Evolutionary conservation across 2,329 filamentous ascomycete genomes (phyloP), one percentile per base, ranked within the genome.

Genomic region (Colletotrichum lupini): DNA sequence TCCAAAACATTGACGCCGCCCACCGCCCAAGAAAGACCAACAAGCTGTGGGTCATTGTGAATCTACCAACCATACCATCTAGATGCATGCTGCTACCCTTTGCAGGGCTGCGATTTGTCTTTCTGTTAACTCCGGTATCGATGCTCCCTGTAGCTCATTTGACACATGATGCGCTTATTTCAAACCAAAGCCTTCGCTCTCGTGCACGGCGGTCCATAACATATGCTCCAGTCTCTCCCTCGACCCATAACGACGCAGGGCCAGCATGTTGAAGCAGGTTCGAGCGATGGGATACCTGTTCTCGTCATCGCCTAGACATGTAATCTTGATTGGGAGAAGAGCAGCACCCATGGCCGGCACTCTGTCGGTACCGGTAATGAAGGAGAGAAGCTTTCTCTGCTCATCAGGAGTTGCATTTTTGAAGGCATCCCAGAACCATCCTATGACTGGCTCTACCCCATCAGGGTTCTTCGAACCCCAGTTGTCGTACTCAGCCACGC

Each of bases 361-460:
- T 26, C 95, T 91, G 81, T 98, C 95, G 76, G 94, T 97, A 12
- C 95, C 95, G 0, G 95, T 98, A 76, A 98, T 93, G 80, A 98
- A 98, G 4, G 92, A 91, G 5, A 98, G 85, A 58, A 98, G 85
- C 80, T 92, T 93, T 37, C 95, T 89, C 82, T 98, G 95, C 73
- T 94, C 90, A 55, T 85, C 83, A 0, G 93, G 88, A 0, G 86
- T 83, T 0, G 94, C 92, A 42, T 86, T 85, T 75, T 90, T 87
- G 76, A 98, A 97, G 19, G 92, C 90, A 65, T 95, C 89, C 95
- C 95, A 98, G 84, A 98, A 98, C 95, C 95, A 98, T 53, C 85
- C 83, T 22, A 98, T 86, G 7, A 93, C 92, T 0, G 91, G 90
- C 68, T 95, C 92, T 0, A 82, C 83, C 11, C 90, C 88, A 9